phyloP scores from a whole-genome alignment of 257 asterid genomes.

The Solanum boliviense region DNA sequence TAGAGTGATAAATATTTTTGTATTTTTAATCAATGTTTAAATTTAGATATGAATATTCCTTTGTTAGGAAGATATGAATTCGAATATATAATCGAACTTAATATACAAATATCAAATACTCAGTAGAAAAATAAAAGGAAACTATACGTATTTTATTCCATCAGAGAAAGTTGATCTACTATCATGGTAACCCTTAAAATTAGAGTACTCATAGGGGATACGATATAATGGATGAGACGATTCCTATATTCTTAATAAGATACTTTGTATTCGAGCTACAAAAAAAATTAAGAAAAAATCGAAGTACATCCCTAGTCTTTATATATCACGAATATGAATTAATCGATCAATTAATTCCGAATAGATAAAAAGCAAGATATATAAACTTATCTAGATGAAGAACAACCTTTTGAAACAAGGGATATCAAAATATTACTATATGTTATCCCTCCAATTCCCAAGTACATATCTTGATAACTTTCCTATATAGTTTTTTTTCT shows the following conservation, averaged over 20 bases:
- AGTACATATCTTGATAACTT: neutral
- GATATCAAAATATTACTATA: neutral
- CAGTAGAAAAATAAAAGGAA: too few relatives aligned
- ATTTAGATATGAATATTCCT: neutral
- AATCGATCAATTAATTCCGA: neutral
- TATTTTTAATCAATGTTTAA: accelerated
- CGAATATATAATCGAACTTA: neutral
- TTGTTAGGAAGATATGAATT: neutral
- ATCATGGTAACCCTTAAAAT: neutral
- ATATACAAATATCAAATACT: neutral
- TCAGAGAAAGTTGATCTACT: neutral
- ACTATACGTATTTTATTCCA: too few relatives aligned
- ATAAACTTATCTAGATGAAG: neutral
- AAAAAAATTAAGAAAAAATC: neutral
- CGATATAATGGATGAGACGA: neutral
- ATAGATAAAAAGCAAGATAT: neutral
- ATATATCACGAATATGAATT: neutral
- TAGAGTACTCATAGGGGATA: neutral
- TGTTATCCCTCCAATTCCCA: neutral
- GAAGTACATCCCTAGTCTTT: neutral
- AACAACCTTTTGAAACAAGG: neutral
- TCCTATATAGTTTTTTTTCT: neutral
- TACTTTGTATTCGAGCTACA: neutral
- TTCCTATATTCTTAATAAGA: neutral
- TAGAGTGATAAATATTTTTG: accelerated